Evolutionary conservation across 768 basidiomycete species (phyloP).

Genomic region (Obba rivulosa): DNA sequence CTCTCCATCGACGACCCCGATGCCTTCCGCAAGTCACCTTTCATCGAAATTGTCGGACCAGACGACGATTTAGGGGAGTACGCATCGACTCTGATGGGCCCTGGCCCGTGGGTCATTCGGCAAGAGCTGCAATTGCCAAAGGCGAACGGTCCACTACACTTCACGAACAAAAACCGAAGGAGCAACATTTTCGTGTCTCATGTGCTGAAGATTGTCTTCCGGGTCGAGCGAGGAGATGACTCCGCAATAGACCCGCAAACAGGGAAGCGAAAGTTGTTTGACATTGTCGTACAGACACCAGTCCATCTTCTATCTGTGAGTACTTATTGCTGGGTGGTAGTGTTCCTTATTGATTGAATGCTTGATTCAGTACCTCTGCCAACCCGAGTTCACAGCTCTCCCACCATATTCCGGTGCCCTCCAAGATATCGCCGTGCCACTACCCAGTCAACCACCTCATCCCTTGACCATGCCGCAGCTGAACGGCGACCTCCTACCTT

Average conservation of each 20-base stretch:
- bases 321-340: conserved; percentile 5
- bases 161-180: conserved; percentile 74
- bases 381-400: conserved; percentile 72
- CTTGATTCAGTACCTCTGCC: conserved; percentile 64
- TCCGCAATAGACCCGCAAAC: conserved; percentile 51
- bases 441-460: conserved; percentile 7
- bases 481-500: conserved; percentile 7
- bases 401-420: conserved; percentile 64
- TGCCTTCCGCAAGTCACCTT: conserved; percentile 61
- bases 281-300: conserved; percentile 82
- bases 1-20: conserved; percentile 65
- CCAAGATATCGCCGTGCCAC: conserved; percentile 4
- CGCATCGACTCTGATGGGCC: conserved; percentile 60
- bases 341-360: conserved; percentile 8
- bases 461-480: conserved; percentile 2
- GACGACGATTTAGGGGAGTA: conserved; percentile 51
- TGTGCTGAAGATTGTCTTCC: conserved; percentile 71
- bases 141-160: conserved; percentile 47
- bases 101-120: conserved; percentile 85
- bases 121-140: conserved; percentile 63
- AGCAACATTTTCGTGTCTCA: conserved; percentile 77
- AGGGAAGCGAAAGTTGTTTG: conserved; percentile 77
- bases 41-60: conserved; percentile 43
- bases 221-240: conserved; percentile 81
- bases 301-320: conserved; percentile 84